Percentiles rank a stretch among this genome's conserved stretches.
These are phyloP conservation scores for Metarhizium brunneum DNA, from an alignment of 2,329 filamentous ascomycete genomes.

Conservation along the genomic window DNA sequence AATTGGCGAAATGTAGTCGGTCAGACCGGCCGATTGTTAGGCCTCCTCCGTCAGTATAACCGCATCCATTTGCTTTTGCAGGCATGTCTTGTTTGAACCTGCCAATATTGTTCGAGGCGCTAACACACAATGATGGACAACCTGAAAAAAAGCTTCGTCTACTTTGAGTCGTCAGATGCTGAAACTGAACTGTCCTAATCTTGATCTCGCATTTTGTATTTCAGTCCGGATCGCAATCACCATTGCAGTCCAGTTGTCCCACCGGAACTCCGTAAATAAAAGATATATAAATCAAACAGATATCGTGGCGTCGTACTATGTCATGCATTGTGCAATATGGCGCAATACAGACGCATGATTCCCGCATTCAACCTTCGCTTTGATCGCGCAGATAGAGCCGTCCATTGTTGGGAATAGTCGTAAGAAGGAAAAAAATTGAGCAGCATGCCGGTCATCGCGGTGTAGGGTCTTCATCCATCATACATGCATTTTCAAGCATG, in stretches of 20 bases:
- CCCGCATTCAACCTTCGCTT: neutral
- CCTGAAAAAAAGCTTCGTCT: neutral
- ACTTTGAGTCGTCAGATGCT: neutral
- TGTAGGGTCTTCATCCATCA: conserved; percentile 68
- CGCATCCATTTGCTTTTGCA: neutral
- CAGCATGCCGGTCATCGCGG: conserved; percentile 16
- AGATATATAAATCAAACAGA: neutral
- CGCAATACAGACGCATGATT: neutral
- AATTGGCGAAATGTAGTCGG: no score
- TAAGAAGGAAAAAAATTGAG: neutral
- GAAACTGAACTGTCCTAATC: neutral
- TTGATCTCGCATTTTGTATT: neutral
- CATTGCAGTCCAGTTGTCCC: neutral
- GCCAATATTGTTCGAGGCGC: neutral
- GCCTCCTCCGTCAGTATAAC: neutral
- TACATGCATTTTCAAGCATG: conserved; percentile 92
- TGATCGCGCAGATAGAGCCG: neutral
- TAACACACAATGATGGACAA: neutral
- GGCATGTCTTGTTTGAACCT: neutral
- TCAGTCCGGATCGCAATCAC: neutral
- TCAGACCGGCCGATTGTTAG: no score
- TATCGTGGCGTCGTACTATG: conserved; percentile 1
- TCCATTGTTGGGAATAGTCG: neutral
- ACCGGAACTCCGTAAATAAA: neutral
- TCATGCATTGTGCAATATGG: neutral